A percentile compares a stretch with the other conserved stretches of the same genome.
These are phyloP conservation scores for Phaeosphaeriaceae sp. DNA, from an alignment of 2,329 filamentous ascomycete species.

Conservation along the genomic window DNA sequence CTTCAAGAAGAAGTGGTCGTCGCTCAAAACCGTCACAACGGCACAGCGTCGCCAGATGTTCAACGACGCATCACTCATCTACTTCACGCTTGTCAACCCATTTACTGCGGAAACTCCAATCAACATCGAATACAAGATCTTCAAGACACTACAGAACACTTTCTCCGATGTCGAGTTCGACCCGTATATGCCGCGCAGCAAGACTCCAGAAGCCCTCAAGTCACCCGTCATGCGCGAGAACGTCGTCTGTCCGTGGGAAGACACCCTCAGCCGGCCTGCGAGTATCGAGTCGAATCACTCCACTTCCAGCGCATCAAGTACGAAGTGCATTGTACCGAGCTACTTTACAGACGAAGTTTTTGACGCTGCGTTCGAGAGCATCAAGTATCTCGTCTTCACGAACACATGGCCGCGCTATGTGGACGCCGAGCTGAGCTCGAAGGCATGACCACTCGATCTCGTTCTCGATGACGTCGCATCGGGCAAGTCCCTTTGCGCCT, in stretches of 20 bases:
- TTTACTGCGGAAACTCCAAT: constrained; percentile 48
- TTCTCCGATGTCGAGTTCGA: constrained; percentile 46
- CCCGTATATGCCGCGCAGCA: constrained; percentile 41
- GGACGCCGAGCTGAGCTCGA: constrained; percentile 34
- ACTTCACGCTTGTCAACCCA: constrained; percentile 48
- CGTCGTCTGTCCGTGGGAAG: constrained; percentile 49
- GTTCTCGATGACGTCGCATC: too few relatives aligned
- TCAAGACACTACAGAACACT: constrained; percentile 41
- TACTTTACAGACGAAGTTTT: constrained; percentile 45
- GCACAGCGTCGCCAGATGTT: constrained; percentile 46
- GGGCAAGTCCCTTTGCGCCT: too few relatives aligned
- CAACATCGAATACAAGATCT: constrained; percentile 51
- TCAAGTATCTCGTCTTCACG: constrained; percentile 49
- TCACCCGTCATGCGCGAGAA: constrained; percentile 38
- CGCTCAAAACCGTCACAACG: constrained; percentile 34
- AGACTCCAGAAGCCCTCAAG: constrained; percentile 30
- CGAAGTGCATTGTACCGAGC: constrained; percentile 40
- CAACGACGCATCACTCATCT: constrained; percentile 48
- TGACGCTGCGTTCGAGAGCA: constrained; percentile 47
- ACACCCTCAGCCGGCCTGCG: constrained; percentile 40
- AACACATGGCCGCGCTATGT: constrained; percentile 50
- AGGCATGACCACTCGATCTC: background rate
- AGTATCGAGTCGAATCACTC: constrained; percentile 40
- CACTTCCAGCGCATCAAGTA: constrained; percentile 30
- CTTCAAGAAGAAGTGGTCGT: constrained; percentile 46